Evolutionary conservation across 441 rosid genomes (phyloP).

Genomic region (Euphorbia celastroides): DNA sequence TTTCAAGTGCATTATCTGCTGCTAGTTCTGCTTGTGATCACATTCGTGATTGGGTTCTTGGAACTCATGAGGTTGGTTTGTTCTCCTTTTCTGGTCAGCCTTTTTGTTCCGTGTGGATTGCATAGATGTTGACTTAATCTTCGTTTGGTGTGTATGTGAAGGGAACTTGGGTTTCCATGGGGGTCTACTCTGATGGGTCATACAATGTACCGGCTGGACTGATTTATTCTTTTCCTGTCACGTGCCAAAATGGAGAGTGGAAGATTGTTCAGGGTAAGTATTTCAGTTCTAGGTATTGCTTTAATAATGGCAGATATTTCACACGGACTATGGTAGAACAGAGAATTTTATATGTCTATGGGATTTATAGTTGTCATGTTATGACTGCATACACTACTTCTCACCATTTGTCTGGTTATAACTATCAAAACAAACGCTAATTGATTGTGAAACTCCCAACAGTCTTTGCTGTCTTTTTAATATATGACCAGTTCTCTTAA

Average conservation of each 20-base stretch:
- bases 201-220: conserved; percentile 84
- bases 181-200: conserved; percentile 90
- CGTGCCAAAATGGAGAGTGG: conserved; percentile 78
- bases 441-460: too few species aligned
- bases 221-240: conserved; percentile 87
- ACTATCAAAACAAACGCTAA: too few species aligned
- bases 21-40: conserved; percentile 87
- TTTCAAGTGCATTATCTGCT: conserved; percentile 72
- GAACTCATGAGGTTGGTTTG: conserved; percentile 52
- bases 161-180: conserved; percentile 93
- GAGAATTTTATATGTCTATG: too few species aligned
- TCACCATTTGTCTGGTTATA: too few species aligned
- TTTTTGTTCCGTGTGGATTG: background rate
- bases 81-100: background rate
- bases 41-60: conserved; percentile 68
- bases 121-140: background rate
- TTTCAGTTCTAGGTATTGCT: background rate
- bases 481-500: too few species aligned
- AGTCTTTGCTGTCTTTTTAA: too few species aligned
- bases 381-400: too few species aligned
- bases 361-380: too few species aligned
- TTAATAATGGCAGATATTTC: too few species aligned
- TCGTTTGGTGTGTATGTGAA: conserved; percentile 20
- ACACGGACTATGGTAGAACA: too few species aligned
- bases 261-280: conserved; percentile 73